phyloP scores from a whole-genome alignment of 2,329 filamentous ascomycete genomes.

The Phialophora tarda region DNA sequence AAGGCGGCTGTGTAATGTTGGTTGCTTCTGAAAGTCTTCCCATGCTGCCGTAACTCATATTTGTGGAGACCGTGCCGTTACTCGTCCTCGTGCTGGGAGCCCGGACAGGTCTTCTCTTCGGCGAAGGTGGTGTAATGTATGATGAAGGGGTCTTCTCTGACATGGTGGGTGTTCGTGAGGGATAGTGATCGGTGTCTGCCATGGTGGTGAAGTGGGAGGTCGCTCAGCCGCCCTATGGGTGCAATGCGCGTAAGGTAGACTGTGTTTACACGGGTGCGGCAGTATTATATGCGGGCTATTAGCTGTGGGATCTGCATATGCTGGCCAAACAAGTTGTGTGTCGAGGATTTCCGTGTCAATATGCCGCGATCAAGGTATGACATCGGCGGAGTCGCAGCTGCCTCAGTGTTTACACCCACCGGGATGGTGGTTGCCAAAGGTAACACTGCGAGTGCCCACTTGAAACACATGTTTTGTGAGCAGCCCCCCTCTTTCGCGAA shows the following conservation, averaged over 20 bases:
- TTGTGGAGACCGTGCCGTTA: slow-evolving; percentile 88
- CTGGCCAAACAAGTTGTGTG: slow-evolving; percentile 13
- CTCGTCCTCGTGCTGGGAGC: slow-evolving; percentile 69
- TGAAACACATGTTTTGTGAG: slow-evolving; percentile 19
- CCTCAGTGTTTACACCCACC: slow-evolving; percentile 20
- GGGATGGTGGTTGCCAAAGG: slow-evolving; percentile 20
- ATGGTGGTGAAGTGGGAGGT: slow-evolving; percentile 26
- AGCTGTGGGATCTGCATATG: slow-evolving; percentile 20
- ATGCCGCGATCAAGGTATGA: slow-evolving; percentile 12
- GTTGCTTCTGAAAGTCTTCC: slow-evolving; percentile 80
- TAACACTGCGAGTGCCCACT: slow-evolving; percentile 17
- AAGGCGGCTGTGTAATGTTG: slow-evolving; percentile 84
- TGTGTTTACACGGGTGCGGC: slow-evolving; percentile 20
- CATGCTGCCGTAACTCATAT: slow-evolving; percentile 72
- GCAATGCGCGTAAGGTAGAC: slow-evolving; percentile 5
- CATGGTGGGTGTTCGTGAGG: slow-evolving; percentile 36
- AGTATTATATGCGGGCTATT: slow-evolving; percentile 29
- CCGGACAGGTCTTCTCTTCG: slow-evolving; percentile 55
- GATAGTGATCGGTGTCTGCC: slow-evolving; percentile 27
- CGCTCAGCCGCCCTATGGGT: neutral
- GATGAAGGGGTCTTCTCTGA: slow-evolving; percentile 38
- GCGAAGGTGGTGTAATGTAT: slow-evolving; percentile 42
- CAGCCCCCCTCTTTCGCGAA: neutral
- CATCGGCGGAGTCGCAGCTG: slow-evolving; percentile 9
- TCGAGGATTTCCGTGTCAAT: slow-evolving; percentile 15